Percentiles rank a stretch among this genome's conserved stretches.
phyloP scores from a whole-genome alignment of 2,329 filamentous ascomycete genomes.

The Didymella exigua region DNA sequence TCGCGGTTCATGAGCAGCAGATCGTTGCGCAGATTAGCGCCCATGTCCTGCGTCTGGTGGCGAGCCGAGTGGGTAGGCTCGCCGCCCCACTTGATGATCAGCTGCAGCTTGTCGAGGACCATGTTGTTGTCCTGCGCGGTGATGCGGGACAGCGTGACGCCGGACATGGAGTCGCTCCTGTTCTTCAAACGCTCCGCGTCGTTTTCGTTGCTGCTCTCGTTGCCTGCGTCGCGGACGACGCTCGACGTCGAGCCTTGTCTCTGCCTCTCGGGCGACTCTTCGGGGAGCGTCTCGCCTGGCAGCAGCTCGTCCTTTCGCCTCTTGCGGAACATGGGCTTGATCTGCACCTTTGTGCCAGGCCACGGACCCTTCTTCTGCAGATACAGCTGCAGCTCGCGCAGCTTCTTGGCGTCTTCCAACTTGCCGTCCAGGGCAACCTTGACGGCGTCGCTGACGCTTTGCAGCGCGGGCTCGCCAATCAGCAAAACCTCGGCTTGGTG shows the following conservation, averaged over 20 bases:
- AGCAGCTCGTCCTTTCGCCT: constrained; percentile 69
- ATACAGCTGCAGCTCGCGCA: constrained; percentile 83
- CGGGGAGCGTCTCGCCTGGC: constrained; percentile 38
- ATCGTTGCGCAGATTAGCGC: constrained; percentile 94
- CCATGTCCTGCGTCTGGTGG: constrained; percentile 94
- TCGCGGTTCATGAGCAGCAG: constrained; percentile 90
- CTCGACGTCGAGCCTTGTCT: constrained; percentile 23
- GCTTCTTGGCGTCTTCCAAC: constrained; percentile 83
- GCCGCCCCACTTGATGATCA: constrained; percentile 99
- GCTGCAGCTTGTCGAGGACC: constrained; percentile 91
- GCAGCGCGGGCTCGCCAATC: constrained; percentile 86
- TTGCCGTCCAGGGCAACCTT: constrained; percentile 77
- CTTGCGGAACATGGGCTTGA: constrained; percentile 98
- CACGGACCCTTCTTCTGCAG: constrained; percentile 90
- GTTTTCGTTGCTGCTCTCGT: constrained; percentile 20
- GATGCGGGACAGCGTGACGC: constrained; percentile 89
- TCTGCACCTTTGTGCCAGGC: constrained; percentile 97
- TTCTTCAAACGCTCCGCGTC: constrained; percentile 33
- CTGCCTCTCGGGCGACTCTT: constrained; percentile 38
- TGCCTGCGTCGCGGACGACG: constrained; percentile 31
- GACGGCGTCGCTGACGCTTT: constrained; percentile 88
- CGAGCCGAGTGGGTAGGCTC: constrained; percentile 96
- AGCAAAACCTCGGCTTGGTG: constrained; percentile 96
- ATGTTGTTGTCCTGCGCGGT: constrained; percentile 92
- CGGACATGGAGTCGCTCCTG: constrained; percentile 80